These are phyloP conservation scores for Citrus glauca DNA, from an alignment of 345 rosid species.

Conservation along the genomic window DNA sequence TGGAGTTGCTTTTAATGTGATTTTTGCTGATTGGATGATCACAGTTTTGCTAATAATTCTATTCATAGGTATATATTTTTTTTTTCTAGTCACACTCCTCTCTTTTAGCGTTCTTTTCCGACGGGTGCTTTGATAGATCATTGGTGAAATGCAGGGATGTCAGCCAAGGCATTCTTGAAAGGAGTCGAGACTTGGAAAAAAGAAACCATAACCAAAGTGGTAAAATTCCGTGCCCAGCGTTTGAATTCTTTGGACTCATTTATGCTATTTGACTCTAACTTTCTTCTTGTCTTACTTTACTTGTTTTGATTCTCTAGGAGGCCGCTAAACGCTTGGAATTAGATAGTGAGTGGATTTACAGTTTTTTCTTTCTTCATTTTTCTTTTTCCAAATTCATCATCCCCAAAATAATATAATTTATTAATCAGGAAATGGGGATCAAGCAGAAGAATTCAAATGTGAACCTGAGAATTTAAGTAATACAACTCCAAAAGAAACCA, in stretches of 20 bases:
- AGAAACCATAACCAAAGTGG: slow-evolving; percentile 38
- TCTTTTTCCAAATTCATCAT: neutral
- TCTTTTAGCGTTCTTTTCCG: neutral
- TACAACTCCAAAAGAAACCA: slow-evolving; percentile 10
- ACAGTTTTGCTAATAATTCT: slow-evolving; percentile 39
- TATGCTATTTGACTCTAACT: neutral
- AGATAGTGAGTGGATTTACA: slow-evolving; percentile 18
- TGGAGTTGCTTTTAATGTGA: slow-evolving; percentile 43
- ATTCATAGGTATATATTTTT: slow-evolving; percentile 23
- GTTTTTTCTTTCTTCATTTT: neutral
- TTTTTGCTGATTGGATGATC: slow-evolving; percentile 56
- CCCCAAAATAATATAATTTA: neutral
- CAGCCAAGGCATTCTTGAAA: slow-evolving; percentile 43
- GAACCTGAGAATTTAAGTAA: slow-evolving; percentile 16
- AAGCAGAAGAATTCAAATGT: slow-evolving; percentile 19
- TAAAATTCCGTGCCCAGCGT: neutral
- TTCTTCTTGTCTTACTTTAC: neutral
- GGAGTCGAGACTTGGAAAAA: slow-evolving; percentile 55
- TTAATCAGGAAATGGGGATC: slow-evolving; percentile 18
- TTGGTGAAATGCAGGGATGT: slow-evolving; percentile 22
- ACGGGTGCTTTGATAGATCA: neutral
- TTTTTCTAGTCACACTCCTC: neutral
- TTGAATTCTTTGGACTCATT: neutral
- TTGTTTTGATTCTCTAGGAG: slow-evolving; percentile 23
- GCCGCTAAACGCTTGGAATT: slow-evolving; percentile 21